These are phyloP conservation scores for Erucastrum elatum DNA, from an alignment of 345 rosid species.

Conservation along the genomic window DNA sequence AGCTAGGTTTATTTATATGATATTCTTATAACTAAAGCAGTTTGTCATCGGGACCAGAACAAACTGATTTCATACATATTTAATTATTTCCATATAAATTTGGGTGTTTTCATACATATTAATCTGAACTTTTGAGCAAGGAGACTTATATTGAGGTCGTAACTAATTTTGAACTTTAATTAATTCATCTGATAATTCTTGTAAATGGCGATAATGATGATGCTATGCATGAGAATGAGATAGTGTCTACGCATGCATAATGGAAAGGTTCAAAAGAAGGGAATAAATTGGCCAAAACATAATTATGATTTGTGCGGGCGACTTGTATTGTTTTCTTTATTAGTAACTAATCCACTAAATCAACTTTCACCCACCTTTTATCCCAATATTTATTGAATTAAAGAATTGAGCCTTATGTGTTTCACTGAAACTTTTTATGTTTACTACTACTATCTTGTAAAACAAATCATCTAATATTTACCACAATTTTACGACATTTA, in stretches of 20 bases:
- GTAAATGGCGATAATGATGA: slow-evolving; percentile 37
- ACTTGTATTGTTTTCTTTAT: slow-evolving; percentile 20
- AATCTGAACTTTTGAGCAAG: not conserved
- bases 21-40: not conserved
- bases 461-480: not conserved
- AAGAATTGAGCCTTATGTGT: not conserved
- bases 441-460: not conserved
- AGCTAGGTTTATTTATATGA: not conserved
- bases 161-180: not conserved
- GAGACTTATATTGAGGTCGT: not conserved
- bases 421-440: not conserved
- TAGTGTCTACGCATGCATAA: slow-evolving; percentile 38
- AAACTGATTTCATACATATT: not conserved
- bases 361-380: slow-evolving; percentile 7
- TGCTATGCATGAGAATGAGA: slow-evolving; percentile 41
- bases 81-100: not conserved
- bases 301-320: slow-evolving; percentile 35
- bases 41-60: not conserved
- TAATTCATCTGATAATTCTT: slow-evolving; percentile 1
- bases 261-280: slow-evolving; percentile 27
- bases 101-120: not conserved
- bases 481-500: not conserved
- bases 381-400: not conserved
- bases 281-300: slow-evolving; percentile 35
- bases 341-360: slow-evolving; percentile 9